Evolutionary conservation across 805 yeast genomes (phyloP).

Genomic region (Candida nemodendra): DNA sequence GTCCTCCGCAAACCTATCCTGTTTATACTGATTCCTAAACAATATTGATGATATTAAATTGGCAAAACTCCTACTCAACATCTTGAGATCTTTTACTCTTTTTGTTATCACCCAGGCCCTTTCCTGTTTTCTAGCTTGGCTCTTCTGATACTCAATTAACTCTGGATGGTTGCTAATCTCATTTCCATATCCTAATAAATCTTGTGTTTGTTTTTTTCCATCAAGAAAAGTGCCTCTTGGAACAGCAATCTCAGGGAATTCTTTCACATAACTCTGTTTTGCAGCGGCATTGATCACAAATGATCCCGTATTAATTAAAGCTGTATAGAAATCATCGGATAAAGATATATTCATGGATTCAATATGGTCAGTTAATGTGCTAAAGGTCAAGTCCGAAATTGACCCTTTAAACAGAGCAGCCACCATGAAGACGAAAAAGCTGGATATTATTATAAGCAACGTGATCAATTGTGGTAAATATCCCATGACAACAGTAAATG

Average conservation of each 20-base stretch:
- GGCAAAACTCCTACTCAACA: conserved; percentile 5
- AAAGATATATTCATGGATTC: conserved; percentile 40
- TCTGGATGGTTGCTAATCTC: conserved; percentile 29
- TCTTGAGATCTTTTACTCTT: conserved; percentile 11
- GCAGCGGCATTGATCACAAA: conserved; percentile 68
- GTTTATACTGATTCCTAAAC: conserved; percentile 19
- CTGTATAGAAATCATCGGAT: conserved; percentile 66
- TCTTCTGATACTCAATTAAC: conserved; percentile 16
- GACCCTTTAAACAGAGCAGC: conserved; percentile 58
- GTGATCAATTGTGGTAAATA: conserved; percentile 67
- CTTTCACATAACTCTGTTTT: conserved; percentile 61
- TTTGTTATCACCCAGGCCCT: conserved; percentile 20
- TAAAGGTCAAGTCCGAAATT: conserved; percentile 30
- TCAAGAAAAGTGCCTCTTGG: conserved; percentile 60
- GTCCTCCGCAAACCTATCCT: conserved; percentile 1
- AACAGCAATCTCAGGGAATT: conserved; percentile 46
- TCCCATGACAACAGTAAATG: conserved; percentile 55
- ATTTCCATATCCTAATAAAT: conserved; percentile 26
- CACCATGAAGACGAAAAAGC: conserved; percentile 50
- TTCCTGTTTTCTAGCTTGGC: conserved; percentile 6
- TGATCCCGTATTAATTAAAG: conserved; percentile 57
- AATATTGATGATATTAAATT: conserved; percentile 6
- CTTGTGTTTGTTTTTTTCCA: neutral
- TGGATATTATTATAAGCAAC: conserved; percentile 46
- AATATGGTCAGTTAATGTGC: conserved; percentile 33